phyloP scores from a whole-genome alignment of 2,329 filamentous ascomycete genomes.

The Trichoderma afroharzianum region DNA sequence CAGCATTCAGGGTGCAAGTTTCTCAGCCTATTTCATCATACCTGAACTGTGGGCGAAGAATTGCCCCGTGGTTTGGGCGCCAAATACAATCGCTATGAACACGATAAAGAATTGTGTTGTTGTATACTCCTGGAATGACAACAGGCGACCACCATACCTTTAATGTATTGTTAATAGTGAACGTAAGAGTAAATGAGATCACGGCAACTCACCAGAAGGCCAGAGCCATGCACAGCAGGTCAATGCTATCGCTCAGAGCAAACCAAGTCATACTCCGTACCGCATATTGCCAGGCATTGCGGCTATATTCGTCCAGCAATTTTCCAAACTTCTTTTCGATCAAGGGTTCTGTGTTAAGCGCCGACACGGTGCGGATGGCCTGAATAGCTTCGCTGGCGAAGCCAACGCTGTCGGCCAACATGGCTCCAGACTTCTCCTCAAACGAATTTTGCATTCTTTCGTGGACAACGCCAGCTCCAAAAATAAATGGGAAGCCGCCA shows the following conservation, averaged over 20 bases:
- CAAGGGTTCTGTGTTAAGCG: not conserved
- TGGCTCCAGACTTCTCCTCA: not conserved
- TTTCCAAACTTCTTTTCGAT: not conserved
- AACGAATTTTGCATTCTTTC: slow-evolving; percentile 3
- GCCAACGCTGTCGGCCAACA: not conserved
- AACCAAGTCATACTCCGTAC: slow-evolving; percentile 1
- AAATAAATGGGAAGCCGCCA: not conserved
- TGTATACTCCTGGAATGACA: slow-evolving; percentile 33
- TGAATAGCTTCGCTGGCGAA: not conserved
- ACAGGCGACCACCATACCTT: not conserved
- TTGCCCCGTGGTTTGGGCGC: slow-evolving; percentile 26
- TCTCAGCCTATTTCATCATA: not conserved
- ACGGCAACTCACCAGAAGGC: slow-evolving; percentile 22
- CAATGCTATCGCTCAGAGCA: not conserved
- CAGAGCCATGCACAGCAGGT: slow-evolving; percentile 5
- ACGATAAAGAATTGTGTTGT: slow-evolving; percentile 38
- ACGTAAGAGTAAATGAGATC: not conserved
- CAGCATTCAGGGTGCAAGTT: not conserved
- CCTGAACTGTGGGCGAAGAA: slow-evolving; percentile 3
- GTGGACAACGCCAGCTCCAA: not conserved
- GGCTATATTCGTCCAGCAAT: not conserved
- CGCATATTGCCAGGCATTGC: not conserved
- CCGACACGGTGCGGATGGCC: not conserved
- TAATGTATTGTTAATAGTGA: not conserved
- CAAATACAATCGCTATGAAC: slow-evolving; percentile 38